Percentiles rank a stretch among this genome's conserved stretches.
phyloP scores from a whole-genome alignment of 495 filamentous ascomycete species.

The Podospora fimiseda region DNA sequence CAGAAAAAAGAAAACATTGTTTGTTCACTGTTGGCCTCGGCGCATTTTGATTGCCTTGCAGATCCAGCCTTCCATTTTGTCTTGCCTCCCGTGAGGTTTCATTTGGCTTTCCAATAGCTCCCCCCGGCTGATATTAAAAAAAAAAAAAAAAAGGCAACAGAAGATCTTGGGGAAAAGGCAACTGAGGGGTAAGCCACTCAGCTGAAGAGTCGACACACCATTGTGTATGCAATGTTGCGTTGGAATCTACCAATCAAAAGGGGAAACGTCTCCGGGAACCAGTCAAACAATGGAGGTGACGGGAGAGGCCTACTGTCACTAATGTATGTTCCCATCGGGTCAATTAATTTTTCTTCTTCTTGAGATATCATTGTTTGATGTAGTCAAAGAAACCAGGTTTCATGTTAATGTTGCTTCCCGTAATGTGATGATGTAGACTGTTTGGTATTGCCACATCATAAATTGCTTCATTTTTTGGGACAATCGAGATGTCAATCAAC shows the following conservation, averaged over 20 bases:
- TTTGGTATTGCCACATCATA: too few species aligned
- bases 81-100: background rate
- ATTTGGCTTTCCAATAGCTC: constrained; percentile 3
- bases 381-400: too few species aligned
- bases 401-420: too few species aligned
- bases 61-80: background rate
- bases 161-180: background rate
- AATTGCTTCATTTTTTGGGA: too few species aligned
- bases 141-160: background rate
- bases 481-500: too few species aligned
- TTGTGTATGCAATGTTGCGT: background rate
- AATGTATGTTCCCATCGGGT: too few species aligned
- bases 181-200: background rate
- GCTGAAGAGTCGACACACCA: background rate
- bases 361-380: too few species aligned
- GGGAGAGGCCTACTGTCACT: constrained; percentile 1
- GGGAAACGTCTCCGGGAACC: background rate
- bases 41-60: background rate
- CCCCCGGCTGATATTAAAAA: background rate
- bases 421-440: too few species aligned
- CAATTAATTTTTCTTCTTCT: too few species aligned
- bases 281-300: background rate
- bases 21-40: background rate
- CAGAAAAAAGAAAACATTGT: too few species aligned
- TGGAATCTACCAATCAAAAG: background rate